Evolutionary conservation across 495 filamentous ascomycete species (phyloP).

Genomic region (Annulohypoxylon bovei): DNA sequence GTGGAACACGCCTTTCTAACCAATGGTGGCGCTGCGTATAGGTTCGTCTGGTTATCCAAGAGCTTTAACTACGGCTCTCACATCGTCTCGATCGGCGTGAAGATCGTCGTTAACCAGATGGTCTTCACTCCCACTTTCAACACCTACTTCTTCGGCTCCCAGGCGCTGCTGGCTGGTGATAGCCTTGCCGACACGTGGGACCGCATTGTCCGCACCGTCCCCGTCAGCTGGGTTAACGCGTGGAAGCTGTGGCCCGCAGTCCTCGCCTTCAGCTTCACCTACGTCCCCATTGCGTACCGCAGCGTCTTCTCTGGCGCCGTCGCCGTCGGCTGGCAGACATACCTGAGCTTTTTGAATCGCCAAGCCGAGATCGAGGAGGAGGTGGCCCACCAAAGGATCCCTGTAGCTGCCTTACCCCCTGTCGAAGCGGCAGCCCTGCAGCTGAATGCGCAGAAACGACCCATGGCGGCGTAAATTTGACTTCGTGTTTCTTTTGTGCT

Average conservation of each 20-base stretch:
- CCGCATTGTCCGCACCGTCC: conserved; percentile 78
- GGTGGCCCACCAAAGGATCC: conserved; percentile 16
- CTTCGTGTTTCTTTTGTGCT: background rate
- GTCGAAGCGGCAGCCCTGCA: conserved; percentile 4
- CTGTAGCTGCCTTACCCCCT: conserved; percentile 2
- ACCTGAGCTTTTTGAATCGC: conserved; percentile 84
- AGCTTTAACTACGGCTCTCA: conserved; percentile 84
- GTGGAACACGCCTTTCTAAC: background rate
- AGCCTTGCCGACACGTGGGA: conserved; percentile 69
- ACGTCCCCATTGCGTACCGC: conserved; percentile 79
- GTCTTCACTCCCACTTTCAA: conserved; percentile 90
- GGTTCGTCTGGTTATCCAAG: conserved; percentile 83
- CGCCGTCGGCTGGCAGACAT: conserved; percentile 92
- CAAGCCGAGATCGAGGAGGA: conserved; percentile 66
- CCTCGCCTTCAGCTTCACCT: conserved; percentile 87
- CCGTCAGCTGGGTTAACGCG: conserved; percentile 77
- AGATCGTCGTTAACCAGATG: conserved; percentile 83
- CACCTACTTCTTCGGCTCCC: conserved; percentile 90
- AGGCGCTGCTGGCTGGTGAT: conserved; percentile 70
- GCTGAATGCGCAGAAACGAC: conserved; percentile 11
- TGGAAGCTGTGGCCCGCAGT: conserved; percentile 92
- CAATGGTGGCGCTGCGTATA: conserved; percentile 38
- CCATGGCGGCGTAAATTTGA: conserved; percentile 14
- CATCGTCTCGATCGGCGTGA: conserved; percentile 72
- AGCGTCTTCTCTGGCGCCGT: conserved; percentile 79